Evolutionary conservation across 192 early-diverging fungal species (phyloP).

Genomic region (Entomortierella parvispora): DNA sequence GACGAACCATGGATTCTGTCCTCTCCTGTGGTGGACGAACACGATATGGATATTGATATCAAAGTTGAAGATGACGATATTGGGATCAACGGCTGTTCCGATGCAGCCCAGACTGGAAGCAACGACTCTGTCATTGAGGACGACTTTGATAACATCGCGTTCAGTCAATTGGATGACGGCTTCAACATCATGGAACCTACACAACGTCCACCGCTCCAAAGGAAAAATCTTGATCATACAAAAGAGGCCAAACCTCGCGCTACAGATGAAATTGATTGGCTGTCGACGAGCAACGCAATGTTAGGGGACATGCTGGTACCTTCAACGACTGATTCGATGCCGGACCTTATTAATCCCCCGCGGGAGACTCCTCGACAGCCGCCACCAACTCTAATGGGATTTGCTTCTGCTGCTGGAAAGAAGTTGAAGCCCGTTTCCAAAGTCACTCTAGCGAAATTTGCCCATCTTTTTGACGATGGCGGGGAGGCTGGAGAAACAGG

Average conservation of each 20-base stretch:
- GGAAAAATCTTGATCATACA: neutral
- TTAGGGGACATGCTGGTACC: neutral
- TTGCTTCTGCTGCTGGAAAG: constrained; percentile 23
- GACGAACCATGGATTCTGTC: neutral
- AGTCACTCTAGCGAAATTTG: constrained; percentile 11
- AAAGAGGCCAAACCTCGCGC: neutral
- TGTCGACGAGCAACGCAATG: neutral
- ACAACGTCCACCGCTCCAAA: constrained; percentile 2
- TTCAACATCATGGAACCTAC: constrained; percentile 18
- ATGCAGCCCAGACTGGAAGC: neutral
- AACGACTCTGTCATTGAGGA: constrained; percentile 3
- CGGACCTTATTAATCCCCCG: too few species aligned
- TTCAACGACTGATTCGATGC: neutral
- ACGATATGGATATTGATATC: neutral
- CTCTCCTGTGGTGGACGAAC: neutral
- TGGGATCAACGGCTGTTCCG: too few species aligned
- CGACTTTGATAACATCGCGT: constrained; percentile 28
- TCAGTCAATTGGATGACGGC: constrained; percentile 36
- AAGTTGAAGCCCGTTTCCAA: constrained; percentile 14
- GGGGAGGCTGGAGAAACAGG: too few species aligned
- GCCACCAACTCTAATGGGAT: neutral
- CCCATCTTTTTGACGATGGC: constrained; percentile 15
- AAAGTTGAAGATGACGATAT: neutral
- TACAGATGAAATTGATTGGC: neutral
- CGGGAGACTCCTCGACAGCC: too few species aligned